Evolutionary conservation across 2,329 filamentous ascomycete species (phyloP).

Genomic region (Didymella lethalis): DNA sequence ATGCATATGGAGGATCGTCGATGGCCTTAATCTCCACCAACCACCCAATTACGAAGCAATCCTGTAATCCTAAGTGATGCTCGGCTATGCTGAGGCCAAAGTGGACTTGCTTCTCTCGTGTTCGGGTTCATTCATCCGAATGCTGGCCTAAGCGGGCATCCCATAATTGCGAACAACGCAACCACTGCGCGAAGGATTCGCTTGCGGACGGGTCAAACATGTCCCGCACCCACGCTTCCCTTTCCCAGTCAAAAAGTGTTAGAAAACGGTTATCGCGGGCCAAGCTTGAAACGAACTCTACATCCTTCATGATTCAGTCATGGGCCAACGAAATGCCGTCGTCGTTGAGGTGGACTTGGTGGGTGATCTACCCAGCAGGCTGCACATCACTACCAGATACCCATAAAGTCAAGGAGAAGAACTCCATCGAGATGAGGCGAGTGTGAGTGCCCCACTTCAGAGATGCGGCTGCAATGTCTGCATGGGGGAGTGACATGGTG

Average conservation of each 20-base stretch:
- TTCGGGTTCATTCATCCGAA: constrained; percentile 4
- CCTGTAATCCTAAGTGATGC: constrained; percentile 9
- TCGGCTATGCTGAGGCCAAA: constrained; percentile 6
- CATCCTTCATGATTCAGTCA: not conserved
- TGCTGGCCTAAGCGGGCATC: constrained; percentile 9
- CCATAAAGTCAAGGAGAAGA: not conserved
- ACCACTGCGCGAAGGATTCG: constrained; percentile 12
- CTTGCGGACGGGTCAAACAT: constrained; percentile 8
- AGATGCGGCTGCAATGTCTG: constrained; percentile 1
- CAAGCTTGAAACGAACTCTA: not conserved
- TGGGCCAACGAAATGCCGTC: constrained; percentile 8
- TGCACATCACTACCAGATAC: constrained; percentile 7
- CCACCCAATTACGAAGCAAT: not conserved
- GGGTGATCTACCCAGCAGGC: not conserved
- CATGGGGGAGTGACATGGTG: constrained; percentile 2
- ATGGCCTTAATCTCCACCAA: constrained; percentile 1
- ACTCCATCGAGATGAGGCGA: constrained; percentile 2
- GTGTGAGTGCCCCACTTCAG: constrained; percentile 9
- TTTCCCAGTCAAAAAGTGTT: constrained; percentile 4
- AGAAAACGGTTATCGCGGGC: constrained; percentile 15
- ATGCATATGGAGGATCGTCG: constrained; percentile 8
- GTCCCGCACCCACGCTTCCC: constrained; percentile 3
- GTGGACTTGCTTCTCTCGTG: not conserved
- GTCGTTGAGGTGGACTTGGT: not conserved
- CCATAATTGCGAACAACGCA: constrained; percentile 11